Evolutionary conservation across 164 flowering plant genomes (phyloP).

Genomic region (Macadamia integrifolia): DNA sequence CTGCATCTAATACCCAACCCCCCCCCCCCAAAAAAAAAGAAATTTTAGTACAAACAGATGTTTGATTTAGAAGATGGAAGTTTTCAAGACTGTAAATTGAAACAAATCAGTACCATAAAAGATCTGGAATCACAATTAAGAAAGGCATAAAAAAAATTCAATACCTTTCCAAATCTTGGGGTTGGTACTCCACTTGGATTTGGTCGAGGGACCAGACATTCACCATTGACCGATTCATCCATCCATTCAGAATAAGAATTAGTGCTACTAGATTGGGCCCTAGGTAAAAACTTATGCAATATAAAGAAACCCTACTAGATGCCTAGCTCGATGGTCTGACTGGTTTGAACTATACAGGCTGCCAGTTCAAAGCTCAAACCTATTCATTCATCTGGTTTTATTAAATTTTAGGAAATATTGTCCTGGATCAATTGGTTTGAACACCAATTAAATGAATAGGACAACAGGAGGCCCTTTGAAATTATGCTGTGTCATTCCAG

Average conservation of each 20-base stretch:
- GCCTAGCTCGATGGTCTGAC: not conserved
- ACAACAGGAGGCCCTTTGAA: not conserved
- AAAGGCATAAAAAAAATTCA: not conserved
- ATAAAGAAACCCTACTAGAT: not conserved
- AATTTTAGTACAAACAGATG: not conserved
- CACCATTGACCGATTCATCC: conserved; percentile 35
- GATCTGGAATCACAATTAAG: not conserved
- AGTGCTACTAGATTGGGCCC: too few species aligned
- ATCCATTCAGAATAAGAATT: not conserved
- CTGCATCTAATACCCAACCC: not conserved
- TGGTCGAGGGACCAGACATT: conserved; percentile 75
- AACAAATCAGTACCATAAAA: not conserved
- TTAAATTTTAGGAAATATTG: not conserved
- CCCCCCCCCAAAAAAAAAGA: too few species aligned
- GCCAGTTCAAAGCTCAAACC: not conserved
- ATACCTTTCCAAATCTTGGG: conserved; percentile 80
- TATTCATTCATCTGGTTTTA: not conserved
- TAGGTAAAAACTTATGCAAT: not conserved
- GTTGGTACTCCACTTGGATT: conserved; percentile 31
- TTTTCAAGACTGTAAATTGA: not conserved
- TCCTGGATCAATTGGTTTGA: not conserved
- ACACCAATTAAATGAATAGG: not conserved
- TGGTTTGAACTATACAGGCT: not conserved
- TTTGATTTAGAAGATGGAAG: not conserved
- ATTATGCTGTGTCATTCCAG: not conserved